Percentiles rank a stretch among this genome's conserved stretches.
Evolutionary conservation across 2,329 filamentous ascomycete genomes (phyloP).

Genomic region (Fusarium sp.): DNA sequence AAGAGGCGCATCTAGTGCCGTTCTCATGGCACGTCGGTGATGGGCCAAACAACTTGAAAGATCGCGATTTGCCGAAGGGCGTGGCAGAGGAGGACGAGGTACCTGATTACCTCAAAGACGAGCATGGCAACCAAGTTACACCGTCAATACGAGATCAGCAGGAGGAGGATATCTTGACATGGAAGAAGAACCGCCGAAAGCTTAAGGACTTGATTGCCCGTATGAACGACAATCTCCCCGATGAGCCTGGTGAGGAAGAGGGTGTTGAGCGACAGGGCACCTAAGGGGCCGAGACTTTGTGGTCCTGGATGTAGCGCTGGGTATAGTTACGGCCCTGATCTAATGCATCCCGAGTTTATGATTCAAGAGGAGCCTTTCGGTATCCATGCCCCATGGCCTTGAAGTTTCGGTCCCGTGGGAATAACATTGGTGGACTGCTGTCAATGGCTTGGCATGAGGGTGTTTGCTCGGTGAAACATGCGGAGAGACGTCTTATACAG

Average conservation of each 20-base stretch:
- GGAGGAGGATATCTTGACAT: slow-evolving; percentile 62
- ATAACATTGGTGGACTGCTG: neutral
- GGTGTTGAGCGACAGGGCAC: slow-evolving; percentile 18
- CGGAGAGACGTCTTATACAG: neutral
- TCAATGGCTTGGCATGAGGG: neutral
- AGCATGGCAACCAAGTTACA: slow-evolving; percentile 67
- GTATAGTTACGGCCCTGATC: neutral
- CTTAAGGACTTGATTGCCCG: slow-evolving; percentile 59
- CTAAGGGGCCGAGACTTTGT: neutral
- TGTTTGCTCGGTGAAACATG: neutral
- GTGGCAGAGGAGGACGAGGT: slow-evolving; percentile 51
- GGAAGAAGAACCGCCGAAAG: slow-evolving; percentile 58
- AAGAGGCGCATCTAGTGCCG: slow-evolving; percentile 65
- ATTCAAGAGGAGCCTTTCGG: slow-evolving; percentile 22
- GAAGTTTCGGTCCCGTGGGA: slow-evolving; percentile 2
- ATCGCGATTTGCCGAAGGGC: slow-evolving; percentile 23
- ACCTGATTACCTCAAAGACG: slow-evolving; percentile 65
- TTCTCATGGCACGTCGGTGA: slow-evolving; percentile 71
- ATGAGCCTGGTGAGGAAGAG: slow-evolving; percentile 55
- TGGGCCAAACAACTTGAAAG: slow-evolving; percentile 61
- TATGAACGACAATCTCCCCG: slow-evolving; percentile 61
- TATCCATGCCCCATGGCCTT: neutral
- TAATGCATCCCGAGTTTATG: slow-evolving; percentile 3
- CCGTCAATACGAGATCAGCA: slow-evolving; percentile 66
- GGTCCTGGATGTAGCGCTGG: neutral